These are phyloP conservation scores for Dichotomopilus funicola DNA, from an alignment of 2,329 filamentous ascomycete genomes.

Conservation along the genomic window DNA sequence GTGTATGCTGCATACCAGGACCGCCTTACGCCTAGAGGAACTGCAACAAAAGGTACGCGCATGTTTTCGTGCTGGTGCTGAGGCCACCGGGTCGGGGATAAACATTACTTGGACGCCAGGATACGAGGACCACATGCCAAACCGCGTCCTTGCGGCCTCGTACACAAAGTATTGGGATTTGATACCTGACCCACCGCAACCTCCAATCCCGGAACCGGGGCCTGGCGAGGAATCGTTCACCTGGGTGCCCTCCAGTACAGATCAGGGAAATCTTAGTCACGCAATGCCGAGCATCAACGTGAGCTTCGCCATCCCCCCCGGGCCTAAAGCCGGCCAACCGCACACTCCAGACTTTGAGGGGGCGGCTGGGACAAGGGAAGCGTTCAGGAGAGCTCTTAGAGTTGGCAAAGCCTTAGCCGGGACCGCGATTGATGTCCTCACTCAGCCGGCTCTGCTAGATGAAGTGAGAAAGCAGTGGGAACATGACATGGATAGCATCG, in stretches of 20 bases:
- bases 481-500: background rate
- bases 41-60: background rate
- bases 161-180: constrained; percentile 1
- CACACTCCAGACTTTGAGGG: constrained; percentile 6
- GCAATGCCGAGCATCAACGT: constrained; percentile 5
- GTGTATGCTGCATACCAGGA: background rate
- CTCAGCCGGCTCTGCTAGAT: background rate
- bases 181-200: background rate
- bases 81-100: background rate
- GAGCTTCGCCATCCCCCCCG: constrained; percentile 7
- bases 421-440: constrained; percentile 3
- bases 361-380: constrained; percentile 1
- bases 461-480: constrained; percentile 5
- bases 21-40: background rate
- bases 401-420: constrained; percentile 7
- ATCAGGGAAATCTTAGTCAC: constrained; percentile 6
- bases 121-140: constrained; percentile 8
- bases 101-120: background rate
- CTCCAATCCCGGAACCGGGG: background rate
- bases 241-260: background rate
- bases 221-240: background rate
- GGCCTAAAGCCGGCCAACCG: background rate
- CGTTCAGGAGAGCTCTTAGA: constrained; percentile 1
- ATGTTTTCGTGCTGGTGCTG: constrained; percentile 2
- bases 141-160: constrained; percentile 2